Evolutionary conservation across 2,329 filamentous ascomycete genomes (phyloP), one percentile per base, ranked within the genome.

Genomic region (Myriosclerotinia scirpicola): DNA sequence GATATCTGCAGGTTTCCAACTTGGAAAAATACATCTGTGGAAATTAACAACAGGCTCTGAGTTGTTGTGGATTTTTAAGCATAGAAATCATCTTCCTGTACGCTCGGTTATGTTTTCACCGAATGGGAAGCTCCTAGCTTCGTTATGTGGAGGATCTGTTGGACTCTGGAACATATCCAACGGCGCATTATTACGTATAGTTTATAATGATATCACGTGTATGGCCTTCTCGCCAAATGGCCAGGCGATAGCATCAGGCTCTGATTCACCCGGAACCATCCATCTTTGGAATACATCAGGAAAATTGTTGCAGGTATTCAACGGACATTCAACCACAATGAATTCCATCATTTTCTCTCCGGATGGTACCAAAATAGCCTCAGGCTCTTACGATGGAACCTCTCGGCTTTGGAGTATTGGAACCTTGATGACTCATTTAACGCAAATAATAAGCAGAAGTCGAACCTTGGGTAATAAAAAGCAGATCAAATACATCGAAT

Each of bases 281-380:
- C 26, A n/a, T 40, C 6, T 69, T n/a, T 69, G 67, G 68, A 67
- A 71, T 58, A 34, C 54, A 17, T 34, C 60, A 42, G 60, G 44
- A 4, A 44, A 7, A n/a, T 53, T 63, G 36, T 15, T 36, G 30
- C 36, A 63, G n/a, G 54, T 26, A 30, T 48, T 63, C 48, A 11
- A 50, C 3, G 48, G 60, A 8, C 60, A 63, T 44, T 22, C 7
- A 3, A 7, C 1, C 5, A 2, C 2, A 20, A 17, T 63, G 0
- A 30, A 2, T 0, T 54, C 48, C 6, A 44, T 63, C 4, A 12
- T 22, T 26, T 63, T 54, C 17, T 63, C 36, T 34, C 36, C 22
- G 7, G 48, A 63, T 38, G 30, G 26, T 5, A 63, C 38, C 48
- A 17, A 38, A 17, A 5, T 63, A 30, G 60, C 48, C 5, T 63